Percentiles rank a stretch among this genome's conserved stretches.
phyloP scores from a whole-genome alignment of 2,329 filamentous ascomycete genomes.

The Alternaria ethzedia region DNA sequence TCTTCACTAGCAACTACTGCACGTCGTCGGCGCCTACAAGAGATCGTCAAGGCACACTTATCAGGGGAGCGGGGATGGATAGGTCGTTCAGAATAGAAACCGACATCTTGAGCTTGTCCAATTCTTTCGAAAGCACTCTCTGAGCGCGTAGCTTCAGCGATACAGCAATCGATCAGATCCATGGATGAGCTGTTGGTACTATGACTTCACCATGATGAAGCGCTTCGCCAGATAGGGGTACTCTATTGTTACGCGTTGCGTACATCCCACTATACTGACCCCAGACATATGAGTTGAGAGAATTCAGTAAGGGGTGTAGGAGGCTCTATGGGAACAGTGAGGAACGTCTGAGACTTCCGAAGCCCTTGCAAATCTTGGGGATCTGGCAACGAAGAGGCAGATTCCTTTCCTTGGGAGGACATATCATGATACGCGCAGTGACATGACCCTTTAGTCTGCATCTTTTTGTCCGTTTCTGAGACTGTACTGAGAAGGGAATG shows the following conservation, averaged over 20 bases:
- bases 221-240: neutral
- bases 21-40: neutral
- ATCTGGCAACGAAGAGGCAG: neutral
- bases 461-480: neutral
- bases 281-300: neutral
- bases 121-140: neutral
- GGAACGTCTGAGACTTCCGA: no score
- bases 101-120: neutral
- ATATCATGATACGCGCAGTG: neutral
- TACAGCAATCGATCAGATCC: neutral
- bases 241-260: neutral
- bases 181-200: neutral
- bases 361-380: no score
- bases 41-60: neutral
- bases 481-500: neutral
- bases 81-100: neutral
- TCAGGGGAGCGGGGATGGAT: neutral
- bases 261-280: neutral
- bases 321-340: no score
- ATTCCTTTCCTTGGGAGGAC: neutral
- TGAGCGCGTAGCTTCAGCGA: neutral
- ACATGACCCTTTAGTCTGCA: neutral
- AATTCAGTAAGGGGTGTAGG: neutral
- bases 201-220: neutral
- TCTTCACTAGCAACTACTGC: neutral